Conservation (phyloP, 1,284 basidiomycete species). For the Ustilago esculenta region DNA sequence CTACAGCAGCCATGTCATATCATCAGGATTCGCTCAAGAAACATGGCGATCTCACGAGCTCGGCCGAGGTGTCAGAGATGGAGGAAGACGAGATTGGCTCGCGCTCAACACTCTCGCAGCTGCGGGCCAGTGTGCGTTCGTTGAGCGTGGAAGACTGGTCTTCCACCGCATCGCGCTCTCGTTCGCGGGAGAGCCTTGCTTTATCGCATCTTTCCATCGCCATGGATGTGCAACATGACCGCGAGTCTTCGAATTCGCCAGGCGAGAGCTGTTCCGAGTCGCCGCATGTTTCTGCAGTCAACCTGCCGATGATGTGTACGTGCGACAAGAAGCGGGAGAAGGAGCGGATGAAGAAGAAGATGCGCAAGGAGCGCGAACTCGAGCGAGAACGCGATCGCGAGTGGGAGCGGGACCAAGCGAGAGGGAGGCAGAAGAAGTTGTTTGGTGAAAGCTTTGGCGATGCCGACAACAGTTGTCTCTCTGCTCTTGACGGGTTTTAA, state of each 20-base stretch:
- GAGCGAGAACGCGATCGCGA: slow-evolving; percentile 49
- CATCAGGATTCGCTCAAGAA: neutral
- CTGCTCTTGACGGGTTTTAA: slow-evolving; percentile 43
- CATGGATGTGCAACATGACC: slow-evolving; percentile 18
- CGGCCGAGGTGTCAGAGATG: slow-evolving; percentile 29
- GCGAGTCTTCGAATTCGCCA: slow-evolving; percentile 40
- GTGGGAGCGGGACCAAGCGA: slow-evolving; percentile 46
- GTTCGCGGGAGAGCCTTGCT: slow-evolving; percentile 15
- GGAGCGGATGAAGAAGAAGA: slow-evolving; percentile 45
- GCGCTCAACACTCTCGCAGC: slow-evolving; percentile 14
- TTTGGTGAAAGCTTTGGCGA: slow-evolving; percentile 49
- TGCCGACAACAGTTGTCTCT: slow-evolving; percentile 37
- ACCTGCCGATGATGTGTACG: slow-evolving; percentile 28
- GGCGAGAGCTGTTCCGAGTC: slow-evolving; percentile 42
- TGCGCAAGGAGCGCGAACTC: slow-evolving; percentile 44
- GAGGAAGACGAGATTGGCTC: slow-evolving; percentile 26
- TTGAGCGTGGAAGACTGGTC: slow-evolving; percentile 34
- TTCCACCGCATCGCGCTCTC: slow-evolving; percentile 16
- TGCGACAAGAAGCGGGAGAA: slow-evolving; percentile 50
- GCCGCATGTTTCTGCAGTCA: slow-evolving; percentile 13
- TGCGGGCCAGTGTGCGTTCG: slow-evolving; percentile 40
- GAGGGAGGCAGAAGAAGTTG: slow-evolving; percentile 40
- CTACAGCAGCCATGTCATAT: neutral
- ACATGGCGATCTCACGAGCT: slow-evolving; percentile 7
- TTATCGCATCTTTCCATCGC: slow-evolving; percentile 12